Base-by-base conservation (phyloP, 441 rosid genomes). In the Breynia disticha region DNA sequence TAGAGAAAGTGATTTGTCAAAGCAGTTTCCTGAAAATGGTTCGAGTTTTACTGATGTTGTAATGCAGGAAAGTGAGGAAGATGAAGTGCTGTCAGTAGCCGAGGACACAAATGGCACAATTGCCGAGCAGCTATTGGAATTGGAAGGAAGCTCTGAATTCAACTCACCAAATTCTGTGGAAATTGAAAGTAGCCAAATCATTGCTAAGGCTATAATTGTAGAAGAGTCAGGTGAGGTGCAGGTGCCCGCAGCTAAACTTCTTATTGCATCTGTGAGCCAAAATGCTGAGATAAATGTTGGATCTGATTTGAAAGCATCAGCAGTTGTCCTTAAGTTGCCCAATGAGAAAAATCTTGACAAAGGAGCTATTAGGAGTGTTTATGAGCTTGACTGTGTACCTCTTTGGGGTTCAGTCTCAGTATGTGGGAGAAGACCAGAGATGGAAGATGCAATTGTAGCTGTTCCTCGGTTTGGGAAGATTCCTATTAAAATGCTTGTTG, bases 391-490 rank as follows among this genome's bases (percentile, higher is more conserved):
- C 15, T 90, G 67, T 67, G 73, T 82, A 19, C 97, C 95, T 3
- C 90, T 90, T 38, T 84, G 90, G 90, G 97, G 97, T 19, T 68
- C 67, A 43, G 78, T 81, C 21, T 86, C 88, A 16, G 28, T 84
- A 19, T 78, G 95, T 42, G 97, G 95, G 53, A 84, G 87, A 66
- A 76, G 97, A 71, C 87, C 94, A 18, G 95, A 90, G 75, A 90
- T 90, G 97, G 97, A 90, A 78, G 97, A 90, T 67, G 83, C 95
- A 19, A 37, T 81, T 46, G 84, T 84, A 12, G 55, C 74, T 20
- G 74, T 79, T 39, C 95, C 97, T 63, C 70, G 69, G 22, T 76
- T 82, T 65, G 20, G 76, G 58, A 67, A 81, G 61, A 60, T 90
- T 61, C 94, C 95, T 10, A 76, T 90, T 58, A 75, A 81, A 67